Base-by-base conservation (phyloP, 805 yeast species). In the Kazachstania taianensis region DNA sequence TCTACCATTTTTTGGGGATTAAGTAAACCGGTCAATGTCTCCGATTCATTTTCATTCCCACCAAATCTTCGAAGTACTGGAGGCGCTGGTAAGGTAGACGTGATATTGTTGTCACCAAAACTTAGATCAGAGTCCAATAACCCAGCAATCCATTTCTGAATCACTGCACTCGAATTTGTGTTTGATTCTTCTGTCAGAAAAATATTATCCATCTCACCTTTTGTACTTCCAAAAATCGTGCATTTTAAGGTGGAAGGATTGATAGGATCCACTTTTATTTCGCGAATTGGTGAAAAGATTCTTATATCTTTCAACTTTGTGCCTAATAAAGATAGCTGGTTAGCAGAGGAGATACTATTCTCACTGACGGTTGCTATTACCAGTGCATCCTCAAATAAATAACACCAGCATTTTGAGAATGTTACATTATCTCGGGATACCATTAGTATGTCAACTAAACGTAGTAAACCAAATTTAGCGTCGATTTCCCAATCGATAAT, bases 121-220 rank as follows among this genome's bases (percentile, higher is more conserved):
- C 41, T 38, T 12, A 61, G 42, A 4, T 56, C 59, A 31, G 41
- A 40, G 36, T 63, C 60, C 28, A 65, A 51, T 7, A 65, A 34
- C 0, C 59, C 68, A 2, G 67, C 53, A 10, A 62, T 57, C 70
- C 70, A 65, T 45, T 64, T 64, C 43, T 63, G 61, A 24, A 63
- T 43, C 5, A 59, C 48, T 30, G 52, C 48, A 29, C 53, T 49
- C 0, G 59, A 43, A n/a, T 52, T 37, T 12, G 50, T 49, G 31
- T 61, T 40, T 7, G 53, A 27, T 15, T 52, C 38, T 39, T 60
- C 49, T 9, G 48, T 46, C 14, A 52, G 32, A 26, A 42, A 49
- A 22, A 50, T 33, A 10, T 45, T 34, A 5, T 29, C 19, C 4
- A 47, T 34, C 28, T 10, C 13, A 1, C 18, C 14, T 5, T 10